phyloP scores from a whole-genome alignment of 805 yeast species.

The Spathaspora passalidarum region DNA sequence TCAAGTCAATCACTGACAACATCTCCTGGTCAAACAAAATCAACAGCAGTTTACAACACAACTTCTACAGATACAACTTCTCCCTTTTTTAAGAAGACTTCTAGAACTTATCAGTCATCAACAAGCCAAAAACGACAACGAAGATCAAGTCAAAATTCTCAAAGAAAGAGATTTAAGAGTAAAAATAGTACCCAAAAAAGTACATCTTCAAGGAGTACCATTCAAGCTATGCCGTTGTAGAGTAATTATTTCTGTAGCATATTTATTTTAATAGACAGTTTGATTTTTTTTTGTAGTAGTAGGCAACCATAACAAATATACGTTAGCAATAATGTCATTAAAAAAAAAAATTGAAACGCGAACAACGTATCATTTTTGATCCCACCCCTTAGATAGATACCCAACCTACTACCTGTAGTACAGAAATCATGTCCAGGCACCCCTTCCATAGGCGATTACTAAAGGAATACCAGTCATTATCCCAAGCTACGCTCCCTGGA shows the following conservation, averaged over 20 bases:
- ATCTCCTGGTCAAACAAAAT: neutral
- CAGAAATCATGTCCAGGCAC: constrained; percentile 14
- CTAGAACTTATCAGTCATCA: neutral
- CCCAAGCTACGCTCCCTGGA: constrained; percentile 17
- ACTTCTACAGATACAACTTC: neutral
- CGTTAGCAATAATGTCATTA: too few relatives aligned
- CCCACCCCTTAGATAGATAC: too few relatives aligned
- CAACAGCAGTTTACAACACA: too few relatives aligned
- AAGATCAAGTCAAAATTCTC: neutral
- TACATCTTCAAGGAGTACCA: neutral
- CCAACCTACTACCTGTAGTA: neutral
- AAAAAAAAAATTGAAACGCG: neutral
- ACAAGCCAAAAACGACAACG: neutral
- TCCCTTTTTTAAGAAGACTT: neutral
- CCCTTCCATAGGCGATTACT: constrained; percentile 27
- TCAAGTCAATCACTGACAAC: neutral
- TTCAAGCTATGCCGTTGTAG: neutral
- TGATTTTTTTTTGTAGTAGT: neutral
- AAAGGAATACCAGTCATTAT: constrained; percentile 23
- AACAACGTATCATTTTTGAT: too few relatives aligned
- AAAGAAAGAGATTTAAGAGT: neutral
- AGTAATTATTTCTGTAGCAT: neutral
- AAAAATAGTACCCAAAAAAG: neutral
- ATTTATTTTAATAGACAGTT: neutral
- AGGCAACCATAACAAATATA: neutral